Percentiles rank a stretch among this genome's conserved stretches.
Conservation (phyloP, 768 basidiomycete genomes). For the Pluteus cervinus region DNA sequence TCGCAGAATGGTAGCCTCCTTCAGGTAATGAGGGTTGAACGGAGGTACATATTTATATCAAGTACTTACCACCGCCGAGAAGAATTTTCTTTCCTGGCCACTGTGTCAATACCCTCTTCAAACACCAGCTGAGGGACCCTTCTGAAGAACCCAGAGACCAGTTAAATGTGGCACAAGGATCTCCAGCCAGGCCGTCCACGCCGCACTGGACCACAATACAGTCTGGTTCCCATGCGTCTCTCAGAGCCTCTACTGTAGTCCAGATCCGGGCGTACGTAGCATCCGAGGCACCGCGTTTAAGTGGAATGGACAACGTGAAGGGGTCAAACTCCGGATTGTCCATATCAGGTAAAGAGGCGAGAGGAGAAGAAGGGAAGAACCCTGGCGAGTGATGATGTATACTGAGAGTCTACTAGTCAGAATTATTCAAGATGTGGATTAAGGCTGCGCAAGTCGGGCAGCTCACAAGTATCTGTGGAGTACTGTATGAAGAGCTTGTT, state of each 20-base stretch:
- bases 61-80: slow-evolving; percentile 64
- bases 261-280: slow-evolving; percentile 61
- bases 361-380: slow-evolving; percentile 71
- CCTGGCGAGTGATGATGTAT: slow-evolving; percentile 79
- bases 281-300: slow-evolving; percentile 64
- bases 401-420: slow-evolving; percentile 59
- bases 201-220: slow-evolving; percentile 84
- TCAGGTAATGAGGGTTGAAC: slow-evolving; percentile 11
- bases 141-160: slow-evolving; percentile 51
- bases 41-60: slow-evolving; percentile 4
- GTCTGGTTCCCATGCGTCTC: slow-evolving; percentile 62
- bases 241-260: slow-evolving; percentile 55
- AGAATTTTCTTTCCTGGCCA: slow-evolving; percentile 63
- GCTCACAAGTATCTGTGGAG: slow-evolving; percentile 41
- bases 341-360: slow-evolving; percentile 38
- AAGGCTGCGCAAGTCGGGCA: no score
- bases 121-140: slow-evolving; percentile 69
- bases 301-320: slow-evolving; percentile 75
- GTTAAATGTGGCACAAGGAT: slow-evolving; percentile 72
- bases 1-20: slow-evolving; percentile 83
- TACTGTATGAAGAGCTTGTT: slow-evolving; percentile 25
- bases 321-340: slow-evolving; percentile 38
- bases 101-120: slow-evolving; percentile 39
- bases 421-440: no score
- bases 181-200: slow-evolving; percentile 80